A percentile compares a stretch with the other conserved stretches of the same genome.
phyloP scores from a whole-genome alignment of 1,284 basidiomycete genomes.

The Trichosporon faecale region DNA sequence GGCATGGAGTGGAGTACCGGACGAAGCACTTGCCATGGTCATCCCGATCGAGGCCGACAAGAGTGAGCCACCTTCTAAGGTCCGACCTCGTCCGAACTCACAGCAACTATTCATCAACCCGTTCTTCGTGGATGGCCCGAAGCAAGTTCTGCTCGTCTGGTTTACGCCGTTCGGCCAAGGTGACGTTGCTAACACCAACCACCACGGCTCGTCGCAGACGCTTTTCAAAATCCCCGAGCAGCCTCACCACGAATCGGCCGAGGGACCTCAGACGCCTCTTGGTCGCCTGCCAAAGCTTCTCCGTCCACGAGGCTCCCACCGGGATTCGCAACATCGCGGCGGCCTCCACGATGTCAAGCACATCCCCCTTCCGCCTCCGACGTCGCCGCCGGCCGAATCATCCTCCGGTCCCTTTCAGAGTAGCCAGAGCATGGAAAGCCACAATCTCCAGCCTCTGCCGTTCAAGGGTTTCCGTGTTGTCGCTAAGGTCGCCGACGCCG shows the following conservation, averaged over 20 bases:
- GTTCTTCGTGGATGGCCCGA: slow-evolving; percentile 32
- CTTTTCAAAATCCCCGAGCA: slow-evolving; percentile 25
- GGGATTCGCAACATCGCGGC: not conserved
- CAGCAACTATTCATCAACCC: slow-evolving; percentile 23
- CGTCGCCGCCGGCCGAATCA: slow-evolving; percentile 16
- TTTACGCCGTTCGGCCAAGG: slow-evolving; percentile 44
- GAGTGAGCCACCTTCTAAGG: slow-evolving; percentile 11
- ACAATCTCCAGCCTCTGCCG: slow-evolving; percentile 38
- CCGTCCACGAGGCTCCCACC: slow-evolving; percentile 32
- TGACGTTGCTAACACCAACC: not conserved
- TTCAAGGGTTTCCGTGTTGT: slow-evolving; percentile 50
- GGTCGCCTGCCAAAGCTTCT: slow-evolving; percentile 46
- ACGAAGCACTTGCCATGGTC: slow-evolving; percentile 51
- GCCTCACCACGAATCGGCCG: slow-evolving; percentile 20
- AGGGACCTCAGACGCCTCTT: slow-evolving; percentile 17
- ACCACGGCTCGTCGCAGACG: slow-evolving; percentile 16
- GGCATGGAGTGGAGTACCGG: slow-evolving; percentile 48
- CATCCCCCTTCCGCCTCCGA: slow-evolving; percentile 15
- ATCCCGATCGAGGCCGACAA: slow-evolving; percentile 36
- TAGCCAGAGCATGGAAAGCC: slow-evolving; percentile 2
- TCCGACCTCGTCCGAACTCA: not conserved
- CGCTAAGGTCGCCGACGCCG: slow-evolving; percentile 44
- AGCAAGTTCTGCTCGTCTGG: slow-evolving; percentile 48
- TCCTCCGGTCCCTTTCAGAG: slow-evolving; percentile 5
- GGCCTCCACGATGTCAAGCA: slow-evolving; percentile 17